Evolutionary conservation across 2,329 filamentous ascomycete genomes (phyloP).

Genomic region (Thermothelomyces thermophilus): DNA sequence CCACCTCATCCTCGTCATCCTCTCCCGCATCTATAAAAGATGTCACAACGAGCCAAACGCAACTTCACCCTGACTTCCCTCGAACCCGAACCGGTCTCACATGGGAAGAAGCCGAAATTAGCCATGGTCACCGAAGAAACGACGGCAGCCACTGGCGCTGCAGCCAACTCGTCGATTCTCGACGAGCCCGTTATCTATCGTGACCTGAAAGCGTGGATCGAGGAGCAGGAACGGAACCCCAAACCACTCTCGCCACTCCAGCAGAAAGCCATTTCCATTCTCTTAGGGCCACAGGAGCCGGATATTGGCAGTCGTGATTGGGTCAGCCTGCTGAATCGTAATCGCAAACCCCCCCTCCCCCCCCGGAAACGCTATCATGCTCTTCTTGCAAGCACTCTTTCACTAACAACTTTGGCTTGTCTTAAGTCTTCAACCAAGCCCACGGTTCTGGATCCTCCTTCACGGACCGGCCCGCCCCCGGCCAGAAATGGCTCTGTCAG

Average conservation of each 20-base stretch:
- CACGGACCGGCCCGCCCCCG: constrained; percentile 4
- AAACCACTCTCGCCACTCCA: constrained; percentile 36
- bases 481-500: neutral
- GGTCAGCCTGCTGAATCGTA: constrained; percentile 35
- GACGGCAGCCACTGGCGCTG: neutral
- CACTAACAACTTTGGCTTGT: too few species aligned
- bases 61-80: neutral
- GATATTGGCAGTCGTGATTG: constrained; percentile 31
- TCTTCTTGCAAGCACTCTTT: neutral
- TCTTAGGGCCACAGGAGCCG: constrained; percentile 29
- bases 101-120: neutral
- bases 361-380: neutral
- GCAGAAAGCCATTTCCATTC: constrained; percentile 34
- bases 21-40: neutral
- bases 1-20: neutral
- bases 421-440: constrained; percentile 6
- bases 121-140: neutral
- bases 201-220: constrained; percentile 36
- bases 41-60: neutral
- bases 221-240: constrained; percentile 33
- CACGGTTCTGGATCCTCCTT: constrained; percentile 17
- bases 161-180: neutral
- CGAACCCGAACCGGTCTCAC: neutral
- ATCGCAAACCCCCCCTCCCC: too few species aligned
- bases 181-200: constrained; percentile 26